Base-by-base conservation (phyloP, 2,329 filamentous ascomycete species). In the Phyllosticta citriasiana region DNA sequence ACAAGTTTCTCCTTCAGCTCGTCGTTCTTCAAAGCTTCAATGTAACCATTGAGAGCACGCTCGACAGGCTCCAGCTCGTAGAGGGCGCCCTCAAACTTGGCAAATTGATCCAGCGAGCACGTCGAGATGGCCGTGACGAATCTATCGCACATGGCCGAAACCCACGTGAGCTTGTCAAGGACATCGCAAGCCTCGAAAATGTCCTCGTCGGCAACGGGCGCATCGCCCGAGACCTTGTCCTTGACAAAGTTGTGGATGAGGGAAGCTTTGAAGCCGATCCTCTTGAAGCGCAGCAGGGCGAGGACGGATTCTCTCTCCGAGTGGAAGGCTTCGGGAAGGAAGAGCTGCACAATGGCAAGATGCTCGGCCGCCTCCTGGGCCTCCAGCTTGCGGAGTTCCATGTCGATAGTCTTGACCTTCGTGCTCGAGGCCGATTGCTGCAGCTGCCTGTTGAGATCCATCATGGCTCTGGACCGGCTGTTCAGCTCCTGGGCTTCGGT, bases 401-500 rank as follows among this genome's bases (percentile, higher is more conserved):
- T 80, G 66, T 97, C 92, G 64, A 99, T 96, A 0, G 91, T 91
- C 78, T 96, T 97, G 69, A 90, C 87, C 72, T 96, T 93, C 2
- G 93, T 88, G 78, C 96, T 96, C 51, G 91, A 84, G 10, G 91
- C 91, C 12, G 91, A 95, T 61, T 89, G 84, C 70, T 96, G 93
- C 53, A 99, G 82, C 76, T 96, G 95, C 82, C 93, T 84, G 74
- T 97, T 97, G 54, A 99, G 82, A 69, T 99, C 93, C 84, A 96
- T 89, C 88, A 99, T 96, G 59, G 93, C 91, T 64, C 91, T 85
- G 53, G 93, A 96, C 64, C 91, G 88, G 68, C 84, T 89, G 65
- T 87, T 92, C 60, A 97, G 84, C 72, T 97, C 91, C 71, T 92
- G 91, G 0, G 93, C 91, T 72, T 97, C 92, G 16, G 88, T 88